phyloP scores from a whole-genome alignment of 345 rosid species.

The Firmiana major region DNA sequence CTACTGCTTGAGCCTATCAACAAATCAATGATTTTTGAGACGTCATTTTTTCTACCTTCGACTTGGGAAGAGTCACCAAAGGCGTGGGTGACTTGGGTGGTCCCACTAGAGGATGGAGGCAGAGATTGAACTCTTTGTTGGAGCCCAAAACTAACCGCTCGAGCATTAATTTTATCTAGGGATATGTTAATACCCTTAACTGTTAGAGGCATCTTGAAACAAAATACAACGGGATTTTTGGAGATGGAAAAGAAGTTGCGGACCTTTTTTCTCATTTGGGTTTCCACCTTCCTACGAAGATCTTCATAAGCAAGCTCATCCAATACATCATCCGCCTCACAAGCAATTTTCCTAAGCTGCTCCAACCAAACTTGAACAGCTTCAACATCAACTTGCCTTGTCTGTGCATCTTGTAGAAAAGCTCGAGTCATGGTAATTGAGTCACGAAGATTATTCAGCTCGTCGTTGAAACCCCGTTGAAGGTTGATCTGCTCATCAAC shows the following conservation, averaged over 20 bases:
- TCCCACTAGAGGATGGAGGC: too few species aligned
- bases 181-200: neutral
- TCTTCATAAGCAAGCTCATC: conserved; percentile 11
- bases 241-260: neutral
- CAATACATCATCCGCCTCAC: conserved; percentile 25
- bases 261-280: neutral
- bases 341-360: conserved; percentile 15
- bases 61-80: too few species aligned
- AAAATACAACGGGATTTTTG: neutral
- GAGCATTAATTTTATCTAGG: neutral
- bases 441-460: neutral
- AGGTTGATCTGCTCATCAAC: neutral
- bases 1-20: too few species aligned
- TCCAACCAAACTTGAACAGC: conserved; percentile 10
- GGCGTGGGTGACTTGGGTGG: too few species aligned
- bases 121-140: too few species aligned
- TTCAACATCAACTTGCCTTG: neutral
- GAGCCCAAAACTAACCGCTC: too few species aligned
- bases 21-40: too few species aligned
- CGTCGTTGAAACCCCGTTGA: neutral
- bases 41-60: too few species aligned
- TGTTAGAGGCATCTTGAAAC: neutral
- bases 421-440: conserved; percentile 6
- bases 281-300: neutral
- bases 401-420: conserved; percentile 17